Conservation (phyloP, 2,329 filamentous ascomycete genomes). For the Penicillium glabrum region DNA sequence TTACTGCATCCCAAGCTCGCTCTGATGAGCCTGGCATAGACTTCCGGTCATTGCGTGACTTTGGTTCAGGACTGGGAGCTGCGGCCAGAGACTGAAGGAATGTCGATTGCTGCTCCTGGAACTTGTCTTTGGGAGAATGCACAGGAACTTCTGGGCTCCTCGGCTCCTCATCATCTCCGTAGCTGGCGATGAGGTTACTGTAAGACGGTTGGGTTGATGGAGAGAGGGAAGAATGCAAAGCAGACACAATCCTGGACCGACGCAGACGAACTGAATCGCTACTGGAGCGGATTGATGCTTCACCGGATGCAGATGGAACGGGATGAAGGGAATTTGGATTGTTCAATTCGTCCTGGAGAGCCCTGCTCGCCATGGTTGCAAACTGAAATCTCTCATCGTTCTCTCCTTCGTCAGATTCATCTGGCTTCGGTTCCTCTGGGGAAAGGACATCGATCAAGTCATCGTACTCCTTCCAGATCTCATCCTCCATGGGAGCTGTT, state of each 20-base stretch:
- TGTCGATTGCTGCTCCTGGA: constrained; percentile 26
- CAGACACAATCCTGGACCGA: constrained; percentile 52
- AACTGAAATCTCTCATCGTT: constrained; percentile 33
- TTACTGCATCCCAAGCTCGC: constrained; percentile 42
- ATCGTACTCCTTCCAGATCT: constrained; percentile 93
- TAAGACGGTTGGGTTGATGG: constrained; percentile 55
- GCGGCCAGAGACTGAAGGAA: constrained; percentile 27
- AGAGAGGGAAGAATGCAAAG: constrained; percentile 49
- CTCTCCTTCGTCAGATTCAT: constrained; percentile 14
- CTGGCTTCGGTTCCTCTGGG: constrained; percentile 33
- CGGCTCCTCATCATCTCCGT: constrained; percentile 38
- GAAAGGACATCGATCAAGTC: constrained; percentile 73
- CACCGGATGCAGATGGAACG: constrained; percentile 14
- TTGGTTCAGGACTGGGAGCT: constrained; percentile 19
- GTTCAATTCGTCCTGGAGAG: constrained; percentile 38
- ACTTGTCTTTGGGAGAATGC: constrained; percentile 17
- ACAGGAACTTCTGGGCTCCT: constrained; percentile 20
- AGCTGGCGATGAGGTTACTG: constrained; percentile 54
- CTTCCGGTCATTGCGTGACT: constrained; percentile 33
- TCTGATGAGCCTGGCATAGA: constrained; percentile 41
- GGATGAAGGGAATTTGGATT: constrained; percentile 13
- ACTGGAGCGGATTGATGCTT: constrained; percentile 29
- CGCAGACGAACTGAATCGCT: constrained; percentile 44
- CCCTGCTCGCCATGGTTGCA: constrained; percentile 39
- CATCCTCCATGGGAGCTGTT: constrained; percentile 72